A percentile compares a stretch with the other conserved stretches of the same genome.
These are phyloP conservation scores for Moricandia arvensis DNA, from an alignment of 345 rosid genomes.

Conservation along the genomic window DNA sequence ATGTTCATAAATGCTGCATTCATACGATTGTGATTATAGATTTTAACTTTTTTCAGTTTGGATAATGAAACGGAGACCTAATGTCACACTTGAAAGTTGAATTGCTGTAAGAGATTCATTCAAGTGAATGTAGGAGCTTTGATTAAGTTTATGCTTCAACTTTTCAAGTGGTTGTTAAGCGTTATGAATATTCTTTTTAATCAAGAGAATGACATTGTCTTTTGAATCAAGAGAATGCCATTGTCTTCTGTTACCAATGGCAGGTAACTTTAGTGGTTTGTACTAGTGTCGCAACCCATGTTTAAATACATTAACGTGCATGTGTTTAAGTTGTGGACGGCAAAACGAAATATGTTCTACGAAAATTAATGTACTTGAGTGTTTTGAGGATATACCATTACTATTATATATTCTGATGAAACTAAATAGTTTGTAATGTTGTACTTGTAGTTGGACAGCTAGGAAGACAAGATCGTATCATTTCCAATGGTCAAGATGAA, in stretches of 20 bases:
- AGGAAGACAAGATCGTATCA: constrained; percentile 55
- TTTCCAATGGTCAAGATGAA: constrained; percentile 73
- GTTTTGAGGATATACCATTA: neutral
- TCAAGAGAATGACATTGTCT: neutral
- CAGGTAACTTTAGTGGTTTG: neutral
- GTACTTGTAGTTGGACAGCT: constrained; percentile 56
- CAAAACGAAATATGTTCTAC: neutral
- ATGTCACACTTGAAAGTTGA: too few relatives aligned
- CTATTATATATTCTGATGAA: neutral
- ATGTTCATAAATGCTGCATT: constrained; percentile 21
- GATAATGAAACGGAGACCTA: too few relatives aligned
- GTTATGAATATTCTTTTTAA: neutral
- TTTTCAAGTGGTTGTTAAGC: neutral
- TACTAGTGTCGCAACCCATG: neutral
- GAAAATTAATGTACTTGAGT: neutral
- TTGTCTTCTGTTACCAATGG: neutral
- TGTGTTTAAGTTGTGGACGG: neutral
- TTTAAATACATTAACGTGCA: neutral
- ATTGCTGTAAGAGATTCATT: too few relatives aligned
- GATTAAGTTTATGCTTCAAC: neutral
- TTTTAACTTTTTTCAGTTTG: too few relatives aligned
- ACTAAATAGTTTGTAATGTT: constrained; percentile 6
- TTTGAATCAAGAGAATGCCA: too few relatives aligned
- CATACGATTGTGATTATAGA: too few relatives aligned
- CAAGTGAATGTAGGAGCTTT: too few relatives aligned